Conservation (phyloP, 202 grass and related monocot species). For the Bolboschoenoplectus hybrid region DNA sequence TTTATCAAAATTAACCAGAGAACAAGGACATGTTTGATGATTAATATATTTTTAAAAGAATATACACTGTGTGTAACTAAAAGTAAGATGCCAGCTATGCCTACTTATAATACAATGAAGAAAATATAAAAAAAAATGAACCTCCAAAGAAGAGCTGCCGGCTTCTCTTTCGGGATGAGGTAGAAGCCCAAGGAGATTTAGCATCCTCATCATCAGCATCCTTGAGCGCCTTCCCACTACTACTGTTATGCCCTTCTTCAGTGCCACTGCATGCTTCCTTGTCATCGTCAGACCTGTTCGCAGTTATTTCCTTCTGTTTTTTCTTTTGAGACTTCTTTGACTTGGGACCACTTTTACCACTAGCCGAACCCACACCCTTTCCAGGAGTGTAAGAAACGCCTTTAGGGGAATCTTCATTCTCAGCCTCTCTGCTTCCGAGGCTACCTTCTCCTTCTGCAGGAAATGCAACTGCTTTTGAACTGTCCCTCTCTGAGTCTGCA, state of each 20-base stretch:
- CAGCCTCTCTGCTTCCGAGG: conserved; percentile 73
- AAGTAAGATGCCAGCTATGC: conserved; percentile 5
- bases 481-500: conserved; percentile 76
- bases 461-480: conserved; percentile 71
- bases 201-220: conserved; percentile 56
- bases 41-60: conserved; percentile 5
- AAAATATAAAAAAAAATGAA: conserved; percentile 39
- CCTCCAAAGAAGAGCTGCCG: conserved; percentile 80
- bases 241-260: conserved; percentile 66
- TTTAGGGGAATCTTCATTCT: conserved; percentile 63
- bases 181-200: conserved; percentile 67
- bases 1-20: not conserved
- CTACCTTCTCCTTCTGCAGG: conserved; percentile 72
- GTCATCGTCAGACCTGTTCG: conserved; percentile 69
- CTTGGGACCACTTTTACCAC: conserved; percentile 60
- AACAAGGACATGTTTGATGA: conserved; percentile 6
- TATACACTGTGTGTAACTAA: not conserved
- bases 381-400: conserved; percentile 48
- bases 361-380: conserved; percentile 51
- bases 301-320: conserved; percentile 55
- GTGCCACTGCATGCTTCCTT: conserved; percentile 97
- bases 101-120: conserved; percentile 36
- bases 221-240: conserved; percentile 62
- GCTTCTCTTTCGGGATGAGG: conserved; percentile 72
- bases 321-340: conserved; percentile 65